Evolutionary conservation across 2,329 filamentous ascomycete species (phyloP), one percentile per base, ranked within the genome.

Genomic region (Fusarium sp.): DNA sequence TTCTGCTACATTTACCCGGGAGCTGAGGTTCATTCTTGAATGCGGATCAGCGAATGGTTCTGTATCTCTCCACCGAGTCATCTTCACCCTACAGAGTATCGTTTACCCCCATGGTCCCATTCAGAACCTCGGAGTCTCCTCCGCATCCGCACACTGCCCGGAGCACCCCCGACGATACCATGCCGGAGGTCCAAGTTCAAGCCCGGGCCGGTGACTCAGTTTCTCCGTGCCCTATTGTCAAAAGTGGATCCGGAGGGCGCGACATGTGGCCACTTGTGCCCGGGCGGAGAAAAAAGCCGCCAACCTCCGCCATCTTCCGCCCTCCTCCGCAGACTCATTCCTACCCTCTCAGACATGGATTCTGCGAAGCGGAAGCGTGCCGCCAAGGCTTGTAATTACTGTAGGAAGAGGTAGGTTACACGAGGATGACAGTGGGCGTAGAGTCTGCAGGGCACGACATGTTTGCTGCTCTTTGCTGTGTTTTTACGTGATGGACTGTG

Each of bases 301-400:
- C 57, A 38, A 30, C 47, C 63, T 66, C 70, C 70, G 70, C 70
- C 6, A 37, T 52, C 17, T 61, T 59, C 71, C 71, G 68, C 71
- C 63, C 30, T 27, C 43, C 50, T 63, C 60, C 68, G 71, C 71
- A 65, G 58, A 74, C 50, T 54, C 70, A 62, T 37, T 11, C 35
- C 37, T 40, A 17, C 43, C 43, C 43, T 47, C 43, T 27, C 22
- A 57, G 57, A 37, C 40, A 74, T 74, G 71, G 72, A 74, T 14
- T 74, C 73, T 52, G 43, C 54, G 11, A 76, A 76, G 68, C 68
- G 73, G 73, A 76, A 74, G 68, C 71, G 73, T 67, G 73, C 73
- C 68, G 73, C 73, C 68, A 74, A 76, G 11, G 73, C 73, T 6
- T 76, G 73, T n/a, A 76, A 76, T 38, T 76, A 76, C 43, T 76